These are phyloP conservation scores for Ascoidea rubescens DNA, from an alignment of 805 yeast species.

Conservation along the genomic window DNA sequence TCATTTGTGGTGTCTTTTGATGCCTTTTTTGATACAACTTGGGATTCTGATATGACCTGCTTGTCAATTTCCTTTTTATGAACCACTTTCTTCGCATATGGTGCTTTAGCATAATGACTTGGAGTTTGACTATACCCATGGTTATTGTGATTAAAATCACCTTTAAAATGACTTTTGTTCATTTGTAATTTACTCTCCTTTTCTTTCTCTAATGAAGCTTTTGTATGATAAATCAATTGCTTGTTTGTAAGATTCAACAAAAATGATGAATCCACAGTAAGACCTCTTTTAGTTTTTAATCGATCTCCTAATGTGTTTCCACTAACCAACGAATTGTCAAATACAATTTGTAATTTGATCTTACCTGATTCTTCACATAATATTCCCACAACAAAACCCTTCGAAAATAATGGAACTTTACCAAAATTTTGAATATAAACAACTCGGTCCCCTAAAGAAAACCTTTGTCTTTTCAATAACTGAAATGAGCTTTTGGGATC, in stretches of 20 bases:
- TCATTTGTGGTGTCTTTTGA: not conserved
- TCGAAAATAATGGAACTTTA: constrained; percentile 72
- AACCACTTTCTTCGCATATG: constrained; percentile 14
- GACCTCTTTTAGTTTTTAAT: constrained; percentile 65
- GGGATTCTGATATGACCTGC: too few relatives aligned
- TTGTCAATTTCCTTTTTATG: not conserved
- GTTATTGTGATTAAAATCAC: too few relatives aligned
- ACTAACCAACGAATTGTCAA: constrained; percentile 71
- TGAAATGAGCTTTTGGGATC: constrained; percentile 63
- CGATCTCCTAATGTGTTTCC: constrained; percentile 77
- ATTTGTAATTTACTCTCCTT: constrained; percentile 10
- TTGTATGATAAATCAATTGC: constrained; percentile 67
- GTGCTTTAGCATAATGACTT: constrained; percentile 15
- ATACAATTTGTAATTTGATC: constrained; percentile 60
- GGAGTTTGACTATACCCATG: too few relatives aligned
- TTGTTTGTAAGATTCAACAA: constrained; percentile 63
- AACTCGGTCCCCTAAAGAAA: constrained; percentile 82
- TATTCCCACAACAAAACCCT: constrained; percentile 78
- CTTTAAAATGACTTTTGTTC: constrained; percentile 1
- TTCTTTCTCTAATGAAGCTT: constrained; percentile 34
- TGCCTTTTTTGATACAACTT: too few relatives aligned
- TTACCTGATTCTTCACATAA: constrained; percentile 43
- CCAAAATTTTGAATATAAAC: constrained; percentile 77
- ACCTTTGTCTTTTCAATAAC: constrained; percentile 58
- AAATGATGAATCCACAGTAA: constrained; percentile 67